These are phyloP conservation scores for Plectosphaerella plurivora DNA, from an alignment of 2,329 filamentous ascomycete genomes.

Conservation along the genomic window DNA sequence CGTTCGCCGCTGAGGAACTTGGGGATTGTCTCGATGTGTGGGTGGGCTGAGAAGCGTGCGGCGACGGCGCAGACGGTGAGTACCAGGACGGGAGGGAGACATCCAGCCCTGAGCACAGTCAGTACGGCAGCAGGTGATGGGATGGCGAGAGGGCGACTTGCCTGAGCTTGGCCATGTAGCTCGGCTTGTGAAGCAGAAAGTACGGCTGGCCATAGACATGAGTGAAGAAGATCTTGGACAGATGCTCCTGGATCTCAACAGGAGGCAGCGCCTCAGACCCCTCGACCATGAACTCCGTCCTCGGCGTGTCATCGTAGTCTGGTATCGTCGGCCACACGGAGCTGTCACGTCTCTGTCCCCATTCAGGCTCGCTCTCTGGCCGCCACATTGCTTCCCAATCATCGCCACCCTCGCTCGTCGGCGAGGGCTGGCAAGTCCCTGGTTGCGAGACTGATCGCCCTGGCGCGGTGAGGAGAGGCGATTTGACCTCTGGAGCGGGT, in stretches of 20 bases:
- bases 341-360: too few species aligned
- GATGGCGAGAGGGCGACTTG: constrained; percentile 32
- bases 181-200: constrained; percentile 91
- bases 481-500: constrained; percentile 55
- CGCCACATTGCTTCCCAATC: too few species aligned
- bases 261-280: constrained; percentile 78
- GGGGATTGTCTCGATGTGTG: constrained; percentile 68
- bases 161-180: constrained; percentile 85
- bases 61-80: constrained; percentile 94
- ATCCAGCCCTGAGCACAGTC: constrained; percentile 54
- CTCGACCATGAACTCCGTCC: constrained; percentile 76
- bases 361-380: too few species aligned
- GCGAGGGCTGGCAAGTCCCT: constrained; percentile 22
- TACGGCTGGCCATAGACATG: constrained; percentile 95
- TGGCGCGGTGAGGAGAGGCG: constrained; percentile 78
- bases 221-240: constrained; percentile 93
- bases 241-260: constrained; percentile 85
- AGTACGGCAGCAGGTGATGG: too few species aligned
- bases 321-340: too few species aligned
- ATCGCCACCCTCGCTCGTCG: constrained; percentile 31
- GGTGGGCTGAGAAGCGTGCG: constrained; percentile 90
- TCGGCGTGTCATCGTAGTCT: constrained; percentile 34
- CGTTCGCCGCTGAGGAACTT: constrained; percentile 85
- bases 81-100: constrained; percentile 82
- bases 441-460: constrained; percentile 64